phyloP scores from a whole-genome alignment of 2,329 filamentous ascomycete genomes.

The Myriosclerotinia curreyana region DNA sequence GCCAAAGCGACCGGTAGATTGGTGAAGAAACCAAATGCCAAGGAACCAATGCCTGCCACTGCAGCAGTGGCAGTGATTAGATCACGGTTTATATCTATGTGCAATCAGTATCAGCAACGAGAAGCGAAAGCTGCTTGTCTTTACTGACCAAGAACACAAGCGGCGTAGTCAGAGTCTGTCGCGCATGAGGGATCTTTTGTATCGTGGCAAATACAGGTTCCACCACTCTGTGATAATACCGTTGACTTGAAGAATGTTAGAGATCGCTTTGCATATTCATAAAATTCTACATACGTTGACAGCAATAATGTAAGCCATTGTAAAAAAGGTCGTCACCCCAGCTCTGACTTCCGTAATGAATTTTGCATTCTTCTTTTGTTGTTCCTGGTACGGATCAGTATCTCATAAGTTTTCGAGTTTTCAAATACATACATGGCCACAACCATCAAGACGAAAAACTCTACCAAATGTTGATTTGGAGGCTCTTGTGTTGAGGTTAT shows the following conservation, averaged over 20 bases:
- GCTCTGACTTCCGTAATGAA: conserved; percentile 78
- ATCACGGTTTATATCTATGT: conserved; percentile 45
- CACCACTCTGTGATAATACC: conserved; percentile 72
- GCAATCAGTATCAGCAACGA: not conserved
- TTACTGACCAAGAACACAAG: conserved; percentile 42
- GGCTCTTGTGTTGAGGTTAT: conserved; percentile 41
- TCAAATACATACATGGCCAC: conserved; percentile 58
- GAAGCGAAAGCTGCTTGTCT: not conserved
- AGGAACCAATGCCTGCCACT: conserved; percentile 69
- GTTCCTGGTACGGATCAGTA: conserved; percentile 47
- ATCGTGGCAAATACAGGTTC: conserved; percentile 63
- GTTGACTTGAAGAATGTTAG: conserved; percentile 53
- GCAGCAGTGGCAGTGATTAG: conserved; percentile 82
- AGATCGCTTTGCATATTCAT: not conserved
- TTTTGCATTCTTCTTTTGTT: conserved; percentile 63
- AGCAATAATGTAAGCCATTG: conserved; percentile 83
- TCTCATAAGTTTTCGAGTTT: not conserved
- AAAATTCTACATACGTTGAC: conserved; percentile 52
- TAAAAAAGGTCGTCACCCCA: conserved; percentile 75
- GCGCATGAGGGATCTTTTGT: conserved; percentile 35
- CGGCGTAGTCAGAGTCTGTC: conserved; percentile 43
- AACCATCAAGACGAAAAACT: conserved; percentile 64
- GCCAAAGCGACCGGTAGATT: conserved; percentile 75
- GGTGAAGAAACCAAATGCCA: conserved; percentile 75
- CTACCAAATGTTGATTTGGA: conserved; percentile 51